A percentile compares a stretch with the other conserved stretches of the same genome.
These are phyloP conservation scores for Pichia sp. DNA, from an alignment of 1,139 yeast species.

Conservation along the genomic window DNA sequence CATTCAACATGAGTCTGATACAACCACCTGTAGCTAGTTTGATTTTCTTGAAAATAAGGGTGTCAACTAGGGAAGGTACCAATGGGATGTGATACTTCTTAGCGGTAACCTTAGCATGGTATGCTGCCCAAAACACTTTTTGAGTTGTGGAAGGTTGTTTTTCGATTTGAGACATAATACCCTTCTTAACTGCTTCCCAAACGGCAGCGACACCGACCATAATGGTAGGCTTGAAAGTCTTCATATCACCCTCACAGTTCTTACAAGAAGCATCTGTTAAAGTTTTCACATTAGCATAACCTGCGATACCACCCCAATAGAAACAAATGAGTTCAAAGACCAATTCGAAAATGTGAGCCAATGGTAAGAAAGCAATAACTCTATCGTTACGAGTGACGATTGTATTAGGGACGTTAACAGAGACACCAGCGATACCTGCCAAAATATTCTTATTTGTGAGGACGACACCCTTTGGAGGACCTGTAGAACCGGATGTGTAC, in stretches of 20 bases:
- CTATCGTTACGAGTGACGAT: conserved; percentile 52
- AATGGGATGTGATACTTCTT: conserved; percentile 68
- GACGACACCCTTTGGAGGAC: conserved; percentile 96
- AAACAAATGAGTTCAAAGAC: conserved; percentile 73
- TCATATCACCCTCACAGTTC: conserved; percentile 84
- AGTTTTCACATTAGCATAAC: conserved; percentile 92
- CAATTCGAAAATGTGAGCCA: conserved; percentile 94
- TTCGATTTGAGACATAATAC: conserved; percentile 69
- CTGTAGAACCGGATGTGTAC: conserved; percentile 99
- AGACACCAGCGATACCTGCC: conserved; percentile 81
- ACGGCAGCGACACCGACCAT: conserved; percentile 99
- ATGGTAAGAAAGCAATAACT: conserved; percentile 82
- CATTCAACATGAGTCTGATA: conserved; percentile 67
- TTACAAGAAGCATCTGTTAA: conserved; percentile 74
- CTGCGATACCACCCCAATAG: conserved; percentile 87
- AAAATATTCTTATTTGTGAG: conserved; percentile 70
- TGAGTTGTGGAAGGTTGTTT: conserved; percentile 63
- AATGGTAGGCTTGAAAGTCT: conserved; percentile 80
- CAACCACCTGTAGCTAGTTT: conserved; percentile 95
- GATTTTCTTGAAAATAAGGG: conserved; percentile 75
- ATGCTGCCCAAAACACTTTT: conserved; percentile 87
- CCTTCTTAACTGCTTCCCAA: conserved; percentile 95
- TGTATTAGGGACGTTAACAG: conserved; percentile 52
- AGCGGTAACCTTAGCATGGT: conserved; percentile 59
- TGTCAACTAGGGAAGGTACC: conserved; percentile 57